These are phyloP conservation scores for Hanseniaspora hatyaiensis DNA, from an alignment of 805 yeast genomes.

Conservation along the genomic window DNA sequence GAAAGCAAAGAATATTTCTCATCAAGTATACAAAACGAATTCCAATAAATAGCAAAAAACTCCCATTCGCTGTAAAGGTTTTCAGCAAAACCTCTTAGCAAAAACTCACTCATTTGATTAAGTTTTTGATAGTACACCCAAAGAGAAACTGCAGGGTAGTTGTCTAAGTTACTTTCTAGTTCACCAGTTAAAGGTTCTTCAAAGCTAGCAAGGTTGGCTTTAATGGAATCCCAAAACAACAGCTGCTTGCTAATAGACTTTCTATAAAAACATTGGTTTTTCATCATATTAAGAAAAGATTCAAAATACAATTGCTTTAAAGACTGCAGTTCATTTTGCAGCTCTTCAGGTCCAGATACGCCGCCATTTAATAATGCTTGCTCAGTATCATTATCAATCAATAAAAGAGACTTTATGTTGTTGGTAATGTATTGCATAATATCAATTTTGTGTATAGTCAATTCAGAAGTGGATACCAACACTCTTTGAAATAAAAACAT, in stretches of 20 bases:
- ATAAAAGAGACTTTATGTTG: conserved; percentile 8
- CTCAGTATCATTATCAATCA: conserved; percentile 8
- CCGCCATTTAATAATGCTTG: background rate
- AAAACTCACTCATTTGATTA: conserved; percentile 58
- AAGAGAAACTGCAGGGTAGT: conserved; percentile 25
- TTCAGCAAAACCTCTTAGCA: conserved; percentile 61
- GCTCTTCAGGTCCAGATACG: background rate
- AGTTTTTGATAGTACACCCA: conserved; percentile 60
- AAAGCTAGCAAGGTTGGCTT: conserved; percentile 56
- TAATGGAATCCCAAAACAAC: conserved; percentile 64
- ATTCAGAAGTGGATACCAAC: background rate
- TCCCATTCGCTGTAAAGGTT: conserved; percentile 67
- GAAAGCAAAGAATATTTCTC: conserved; percentile 37
- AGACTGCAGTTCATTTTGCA: conserved; percentile 37
- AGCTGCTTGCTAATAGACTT: conserved; percentile 53
- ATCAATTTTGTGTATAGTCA: background rate
- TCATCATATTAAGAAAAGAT: conserved; percentile 37
- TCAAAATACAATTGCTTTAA: conserved; percentile 31
- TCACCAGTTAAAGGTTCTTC: conserved; percentile 33
- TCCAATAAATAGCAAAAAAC: conserved; percentile 56
- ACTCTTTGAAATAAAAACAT: background rate
- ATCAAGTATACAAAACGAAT: conserved; percentile 40
- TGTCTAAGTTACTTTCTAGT: conserved; percentile 3
- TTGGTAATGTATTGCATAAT: conserved; percentile 1
- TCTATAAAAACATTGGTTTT: conserved; percentile 73